phyloP scores from a whole-genome alignment of 2,329 filamentous ascomycete genomes.

The Elsinoe perseae region DNA sequence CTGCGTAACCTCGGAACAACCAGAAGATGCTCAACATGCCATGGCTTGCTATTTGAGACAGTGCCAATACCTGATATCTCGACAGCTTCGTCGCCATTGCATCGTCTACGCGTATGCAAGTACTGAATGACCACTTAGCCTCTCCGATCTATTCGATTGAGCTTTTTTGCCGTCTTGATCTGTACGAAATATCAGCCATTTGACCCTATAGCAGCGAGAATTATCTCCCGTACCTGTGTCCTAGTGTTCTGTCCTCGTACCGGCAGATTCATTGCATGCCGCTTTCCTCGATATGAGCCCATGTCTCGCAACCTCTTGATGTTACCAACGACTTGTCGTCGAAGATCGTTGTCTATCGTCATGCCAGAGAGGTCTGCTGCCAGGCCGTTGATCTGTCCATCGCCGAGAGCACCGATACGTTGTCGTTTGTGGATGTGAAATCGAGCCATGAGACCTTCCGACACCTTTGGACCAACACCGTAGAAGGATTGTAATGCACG shows the following conservation, averaged over 20 bases:
- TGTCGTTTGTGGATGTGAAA: slow-evolving; percentile 80
- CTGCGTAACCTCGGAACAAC: background rate
- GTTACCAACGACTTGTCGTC: slow-evolving; percentile 70
- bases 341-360: slow-evolving; percentile 87
- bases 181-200: slow-evolving; percentile 28
- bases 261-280: slow-evolving; percentile 88
- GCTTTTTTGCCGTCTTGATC: slow-evolving; percentile 51
- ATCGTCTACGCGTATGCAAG: background rate
- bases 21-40: background rate
- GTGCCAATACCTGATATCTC: background rate
- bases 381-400: slow-evolving; percentile 70
- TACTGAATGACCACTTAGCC: slow-evolving; percentile 20
- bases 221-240: slow-evolving; percentile 52
- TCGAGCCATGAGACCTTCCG: slow-evolving; percentile 72
- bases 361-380: slow-evolving; percentile 80
- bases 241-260: slow-evolving; percentile 85
- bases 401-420: slow-evolving; percentile 65
- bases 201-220: background rate
- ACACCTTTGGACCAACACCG: slow-evolving; percentile 64
- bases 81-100: background rate
- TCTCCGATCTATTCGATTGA: slow-evolving; percentile 53
- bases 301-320: slow-evolving; percentile 83
- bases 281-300: slow-evolving; percentile 76
- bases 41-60: background rate
- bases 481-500: slow-evolving; percentile 74